phyloP scores from a whole-genome alignment of 1,284 basidiomycete genomes.

The Papiliotrema fonsecae region DNA sequence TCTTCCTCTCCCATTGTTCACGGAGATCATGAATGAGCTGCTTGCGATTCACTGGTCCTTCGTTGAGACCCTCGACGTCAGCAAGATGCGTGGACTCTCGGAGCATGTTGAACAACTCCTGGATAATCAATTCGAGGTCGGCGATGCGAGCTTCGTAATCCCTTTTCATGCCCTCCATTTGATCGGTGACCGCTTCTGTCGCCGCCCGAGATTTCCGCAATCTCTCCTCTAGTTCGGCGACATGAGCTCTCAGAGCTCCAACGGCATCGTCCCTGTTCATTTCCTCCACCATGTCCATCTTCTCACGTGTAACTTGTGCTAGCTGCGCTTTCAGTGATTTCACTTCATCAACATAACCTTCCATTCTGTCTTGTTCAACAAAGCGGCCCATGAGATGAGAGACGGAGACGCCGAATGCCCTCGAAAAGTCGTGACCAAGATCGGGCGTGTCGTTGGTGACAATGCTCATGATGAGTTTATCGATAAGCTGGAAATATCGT shows the following conservation, averaged over 20 bases:
- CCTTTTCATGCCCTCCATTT: constrained; percentile 72
- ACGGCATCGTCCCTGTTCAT: constrained; percentile 78
- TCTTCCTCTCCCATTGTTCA: constrained; percentile 73
- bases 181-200: constrained; percentile 66
- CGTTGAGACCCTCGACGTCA: constrained; percentile 58
- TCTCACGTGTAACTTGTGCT: constrained; percentile 39
- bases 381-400: constrained; percentile 84
- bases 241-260: constrained; percentile 69
- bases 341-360: constrained; percentile 73
- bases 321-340: constrained; percentile 63
- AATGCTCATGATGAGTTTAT: constrained; percentile 86
- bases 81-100: constrained; percentile 74
- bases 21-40: constrained; percentile 68
- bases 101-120: constrained; percentile 89
- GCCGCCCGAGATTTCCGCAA: constrained; percentile 72
- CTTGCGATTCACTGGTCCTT: constrained; percentile 64
- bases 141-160: constrained; percentile 82
- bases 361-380: constrained; percentile 82
- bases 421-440: constrained; percentile 66
- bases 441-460: constrained; percentile 80
- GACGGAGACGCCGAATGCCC: constrained; percentile 83
- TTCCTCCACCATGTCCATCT: constrained; percentile 65
- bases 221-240: constrained; percentile 72
- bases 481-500: constrained; percentile 89
- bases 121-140: constrained; percentile 85